A percentile compares a stretch with the other conserved stretches of the same genome.
Evolutionary conservation across 441 rosid genomes (phyloP).

Genomic region (Arabidopsis hybrid): DNA sequence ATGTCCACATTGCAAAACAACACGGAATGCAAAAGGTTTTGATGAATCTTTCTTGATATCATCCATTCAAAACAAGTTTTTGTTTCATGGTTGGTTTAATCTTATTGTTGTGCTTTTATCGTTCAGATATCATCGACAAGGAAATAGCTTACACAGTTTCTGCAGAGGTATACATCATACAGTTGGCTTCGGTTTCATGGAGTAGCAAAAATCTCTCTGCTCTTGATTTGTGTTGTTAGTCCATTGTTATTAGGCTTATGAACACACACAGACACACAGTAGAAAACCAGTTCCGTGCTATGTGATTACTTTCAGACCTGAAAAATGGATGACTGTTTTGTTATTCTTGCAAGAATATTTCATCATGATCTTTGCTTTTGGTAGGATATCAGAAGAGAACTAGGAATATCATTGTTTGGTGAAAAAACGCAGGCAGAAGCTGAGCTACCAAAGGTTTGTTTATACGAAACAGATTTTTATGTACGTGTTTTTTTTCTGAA

Average conservation of each 20-base stretch:
- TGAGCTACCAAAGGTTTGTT: conserved; percentile 45
- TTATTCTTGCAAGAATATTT: not conserved
- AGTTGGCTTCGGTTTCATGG: not conserved
- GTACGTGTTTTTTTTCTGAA: not conserved
- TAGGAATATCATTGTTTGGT: conserved; percentile 47
- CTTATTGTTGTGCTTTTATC: not conserved
- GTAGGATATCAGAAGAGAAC: conserved; percentile 49
- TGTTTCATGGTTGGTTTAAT: conserved; percentile 1
- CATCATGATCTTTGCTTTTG: not conserved
- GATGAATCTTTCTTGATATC: not conserved
- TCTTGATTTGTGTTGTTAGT: not conserved
- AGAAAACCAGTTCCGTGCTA: not conserved
- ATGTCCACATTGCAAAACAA: conserved; percentile 38
- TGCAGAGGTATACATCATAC: conserved; percentile 28
- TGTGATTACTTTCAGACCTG: not conserved
- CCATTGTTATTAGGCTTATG: not conserved
- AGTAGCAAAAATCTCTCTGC: not conserved
- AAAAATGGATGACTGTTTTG: not conserved
- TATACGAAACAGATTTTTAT: too few relatives aligned
- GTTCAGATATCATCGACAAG: conserved; percentile 39
- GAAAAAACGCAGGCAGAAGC: conserved; percentile 39
- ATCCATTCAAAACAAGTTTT: not conserved
- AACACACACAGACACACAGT: not conserved
- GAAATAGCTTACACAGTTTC: conserved; percentile 40
- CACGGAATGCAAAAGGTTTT: conserved; percentile 24